Conservation (phyloP, 2,329 filamentous ascomycete species). For the Aspergillus puulaauensis region DNA sequence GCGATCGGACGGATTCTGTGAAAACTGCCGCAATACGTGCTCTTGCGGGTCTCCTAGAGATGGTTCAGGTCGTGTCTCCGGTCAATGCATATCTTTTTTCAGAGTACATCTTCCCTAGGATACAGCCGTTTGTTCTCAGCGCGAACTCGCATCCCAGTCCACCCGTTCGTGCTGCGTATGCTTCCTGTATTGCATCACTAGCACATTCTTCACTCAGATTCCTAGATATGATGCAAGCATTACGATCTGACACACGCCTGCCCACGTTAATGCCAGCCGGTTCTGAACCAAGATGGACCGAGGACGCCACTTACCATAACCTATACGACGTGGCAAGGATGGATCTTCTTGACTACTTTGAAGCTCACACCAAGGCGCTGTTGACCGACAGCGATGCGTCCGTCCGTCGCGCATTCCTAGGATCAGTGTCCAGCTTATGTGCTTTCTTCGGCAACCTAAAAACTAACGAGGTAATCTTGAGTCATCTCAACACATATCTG, state of each 20-base stretch:
- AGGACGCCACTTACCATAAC: constrained; percentile 70
- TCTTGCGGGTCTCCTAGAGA: constrained; percentile 81
- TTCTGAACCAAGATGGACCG: constrained; percentile 69
- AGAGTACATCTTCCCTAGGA: constrained; percentile 62
- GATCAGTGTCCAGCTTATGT: constrained; percentile 87
- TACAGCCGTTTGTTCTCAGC: constrained; percentile 58
- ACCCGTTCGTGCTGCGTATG: constrained; percentile 84
- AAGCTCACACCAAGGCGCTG: constrained; percentile 82
- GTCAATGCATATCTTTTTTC: constrained; percentile 68
- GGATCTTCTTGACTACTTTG: constrained; percentile 80
- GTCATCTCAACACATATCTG: constrained; percentile 93
- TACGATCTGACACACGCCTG: constrained; percentile 79
- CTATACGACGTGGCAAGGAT: constrained; percentile 84
- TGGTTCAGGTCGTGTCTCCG: constrained; percentile 83
- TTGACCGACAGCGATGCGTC: constrained; percentile 83
- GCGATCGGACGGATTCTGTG: constrained; percentile 80
- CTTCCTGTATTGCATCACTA: constrained; percentile 84
- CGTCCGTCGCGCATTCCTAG: constrained; percentile 86
- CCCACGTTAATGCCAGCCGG: constrained; percentile 72
- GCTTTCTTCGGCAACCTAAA: constrained; percentile 92
- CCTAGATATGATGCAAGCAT: constrained; percentile 84
- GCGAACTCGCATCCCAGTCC: constrained; percentile 59
- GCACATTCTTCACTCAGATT: constrained; percentile 83
- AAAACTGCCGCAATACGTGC: constrained; percentile 81
- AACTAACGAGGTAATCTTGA: constrained; percentile 92